A percentile compares a stretch with the other conserved stretches of the same genome.
These are phyloP conservation scores for Discostella stelligera DNA, from an alignment of 352 stramenopile genomes.

Conservation along the genomic window DNA sequence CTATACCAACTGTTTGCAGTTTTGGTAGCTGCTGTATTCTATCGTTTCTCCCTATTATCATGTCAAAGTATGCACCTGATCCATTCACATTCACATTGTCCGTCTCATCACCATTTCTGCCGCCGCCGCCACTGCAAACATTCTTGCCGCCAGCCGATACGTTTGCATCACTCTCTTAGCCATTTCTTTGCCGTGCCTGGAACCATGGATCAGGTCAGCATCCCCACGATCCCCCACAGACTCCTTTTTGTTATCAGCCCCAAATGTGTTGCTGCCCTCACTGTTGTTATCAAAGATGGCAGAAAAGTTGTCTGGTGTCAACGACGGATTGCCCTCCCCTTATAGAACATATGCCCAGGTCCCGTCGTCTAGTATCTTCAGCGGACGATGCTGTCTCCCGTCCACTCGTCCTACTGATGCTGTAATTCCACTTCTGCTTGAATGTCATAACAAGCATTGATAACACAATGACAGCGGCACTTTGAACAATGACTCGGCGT, in stretches of 20 bases:
- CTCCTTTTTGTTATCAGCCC: background rate
- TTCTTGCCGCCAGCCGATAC: background rate
- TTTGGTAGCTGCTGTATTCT: no score
- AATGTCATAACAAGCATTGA: constrained; percentile 27
- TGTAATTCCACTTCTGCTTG: constrained; percentile 16
- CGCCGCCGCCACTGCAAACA: background rate
- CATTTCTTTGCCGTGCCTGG: no score
- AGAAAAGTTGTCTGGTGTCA: no score
- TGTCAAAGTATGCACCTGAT: no score
- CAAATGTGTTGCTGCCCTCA: background rate
- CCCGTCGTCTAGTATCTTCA: constrained; percentile 1
- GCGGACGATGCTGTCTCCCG: background rate
- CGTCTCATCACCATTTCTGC: background rate
- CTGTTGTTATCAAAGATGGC: background rate
- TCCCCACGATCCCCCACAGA: background rate
- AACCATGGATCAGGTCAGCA: no score
- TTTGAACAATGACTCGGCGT: constrained; percentile 25
- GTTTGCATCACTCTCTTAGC: no score
- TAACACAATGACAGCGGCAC: constrained; percentile 32
- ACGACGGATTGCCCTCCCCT: background rate
- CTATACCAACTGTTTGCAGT: no score
- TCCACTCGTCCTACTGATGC: background rate
- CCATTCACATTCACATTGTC: no score
- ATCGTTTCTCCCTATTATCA: no score
- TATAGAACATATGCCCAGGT: background rate